phyloP scores from a whole-genome alignment of 176 grass and related monocot genomes.

The Alopecurus myosuroides region DNA sequence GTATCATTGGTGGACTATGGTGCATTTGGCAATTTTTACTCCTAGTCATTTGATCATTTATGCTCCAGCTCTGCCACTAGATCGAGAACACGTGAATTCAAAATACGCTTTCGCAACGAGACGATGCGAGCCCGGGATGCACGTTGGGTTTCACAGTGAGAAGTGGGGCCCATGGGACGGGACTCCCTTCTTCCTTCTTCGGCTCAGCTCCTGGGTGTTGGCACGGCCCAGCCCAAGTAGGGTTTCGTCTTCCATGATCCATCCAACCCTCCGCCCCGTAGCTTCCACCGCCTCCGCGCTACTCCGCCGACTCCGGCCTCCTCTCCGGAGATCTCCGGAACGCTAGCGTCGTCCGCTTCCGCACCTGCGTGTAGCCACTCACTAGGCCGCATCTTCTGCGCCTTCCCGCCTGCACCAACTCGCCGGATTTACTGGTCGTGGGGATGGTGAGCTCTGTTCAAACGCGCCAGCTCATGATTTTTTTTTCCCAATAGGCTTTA shows the following conservation, averaged over 20 bases:
- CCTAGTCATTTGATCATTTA: too few relatives aligned
- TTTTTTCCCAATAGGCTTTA: neutral
- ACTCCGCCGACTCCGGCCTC: neutral
- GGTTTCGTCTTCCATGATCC: constrained; percentile 19
- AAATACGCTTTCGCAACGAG: neutral
- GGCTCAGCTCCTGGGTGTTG: neutral
- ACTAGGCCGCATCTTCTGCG: neutral
- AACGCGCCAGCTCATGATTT: neutral
- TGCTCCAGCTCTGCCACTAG: too few relatives aligned
- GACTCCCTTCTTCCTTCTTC: neutral
- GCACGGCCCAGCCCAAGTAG: constrained; percentile 29
- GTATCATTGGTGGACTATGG: too few relatives aligned
- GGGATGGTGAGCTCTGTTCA: constrained; percentile 25
- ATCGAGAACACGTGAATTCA: too few relatives aligned
- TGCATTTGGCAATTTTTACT: too few relatives aligned
- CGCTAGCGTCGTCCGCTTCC: neutral
- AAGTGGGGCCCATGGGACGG: neutral
- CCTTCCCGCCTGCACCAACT: neutral
- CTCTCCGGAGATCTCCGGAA: neutral
- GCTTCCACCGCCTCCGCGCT: neutral
- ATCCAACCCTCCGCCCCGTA: neutral
- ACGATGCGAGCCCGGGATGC: accelerated
- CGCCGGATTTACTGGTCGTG: neutral
- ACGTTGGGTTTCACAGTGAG: neutral
- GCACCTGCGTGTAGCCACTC: neutral